Evolutionary conservation across 2,329 filamentous ascomycete species (phyloP), one percentile per base, ranked within the genome.

Genomic region (Claviceps sp.): DNA sequence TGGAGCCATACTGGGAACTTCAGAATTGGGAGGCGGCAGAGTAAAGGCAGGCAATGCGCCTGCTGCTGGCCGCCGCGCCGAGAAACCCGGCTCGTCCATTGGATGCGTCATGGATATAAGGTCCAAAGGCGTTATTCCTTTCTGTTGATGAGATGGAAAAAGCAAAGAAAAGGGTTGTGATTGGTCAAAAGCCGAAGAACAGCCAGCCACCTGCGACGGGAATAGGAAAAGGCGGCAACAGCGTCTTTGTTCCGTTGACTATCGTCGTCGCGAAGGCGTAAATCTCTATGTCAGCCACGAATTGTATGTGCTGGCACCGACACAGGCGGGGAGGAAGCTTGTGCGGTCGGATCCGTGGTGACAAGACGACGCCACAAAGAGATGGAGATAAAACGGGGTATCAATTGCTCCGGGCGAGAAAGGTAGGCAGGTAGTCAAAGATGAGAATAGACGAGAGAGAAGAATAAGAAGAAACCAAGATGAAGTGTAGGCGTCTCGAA

Each of bases 1-100:
- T 23, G 52, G 46, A 50, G 50, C 52, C 64, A 62, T 65, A 66
- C 66, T 67, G 63, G 66, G 63, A 57, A 66, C 58, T 54, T 68
- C 65, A 54, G 63, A 55, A 26, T 60, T 65, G 23, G 66, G 66
- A 45, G 64, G 65, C 50, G 66, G 66, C 37, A 68, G 61, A 54
- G 64, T 61, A 51, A 67, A 67, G 40, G 65, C 54, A n/a, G 65
- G 66, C 50, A 67, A 53, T 16, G 60, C 50, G 55, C 62, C 61
- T 20, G 66, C 61, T 23, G 66, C 65, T 45, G 64, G 58, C 40
- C 66, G 66, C 53, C 66, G 62, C 38, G 63, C 60, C 9, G 66
- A 57, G 54, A 67, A 68, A 53, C 63, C 65, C 45, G 62, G 55
- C 48, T 59, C 43, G 37, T 65, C 65, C 63, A 66, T 67, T 43